Evolutionary conservation across 495 filamentous ascomycete genomes (phyloP), one percentile per base, ranked within the genome.

Genomic region (Viridothelium virens): DNA sequence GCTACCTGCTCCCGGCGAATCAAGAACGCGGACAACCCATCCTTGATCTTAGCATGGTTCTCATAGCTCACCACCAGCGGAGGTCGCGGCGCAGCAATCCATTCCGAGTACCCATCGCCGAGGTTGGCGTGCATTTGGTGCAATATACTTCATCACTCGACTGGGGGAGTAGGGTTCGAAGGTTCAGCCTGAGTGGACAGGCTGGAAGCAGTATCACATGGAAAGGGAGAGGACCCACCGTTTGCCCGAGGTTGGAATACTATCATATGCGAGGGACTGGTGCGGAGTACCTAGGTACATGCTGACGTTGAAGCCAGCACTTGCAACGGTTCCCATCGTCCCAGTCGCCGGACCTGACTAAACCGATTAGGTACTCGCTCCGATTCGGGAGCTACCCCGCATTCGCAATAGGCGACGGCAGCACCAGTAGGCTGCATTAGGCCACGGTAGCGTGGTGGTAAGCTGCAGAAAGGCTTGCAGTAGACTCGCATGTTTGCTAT

Each of bases 191-290:
- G n/a, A 59, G 6, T 44, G 41, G 41, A 14, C 14, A 44, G 41
- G 33, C 53, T 34, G 18, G 25, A 2, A n/a, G 3, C 25, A 7
- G 3, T 11, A 36, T 59, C 53, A 59, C 53, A 59, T 59, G 53
- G 53, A 18, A 59, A 36, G 53, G 18, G 5, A 14, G 12, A 14
- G 5, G 48, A 16, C 18, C 5, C 5, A 9, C 53, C 31, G 10
- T 59, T 59, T 36, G 7, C 36, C 53, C 53, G 53, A 59, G 53
- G 53, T 36, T 34, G 53, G 7, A 59, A 6, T 10, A n/a, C 25
- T 7, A 14, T 59, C 53, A 59, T 59, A 59, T 59, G 53, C 31
- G 7, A 59, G 6, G 53, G 7, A 59, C 48, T 53, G 48, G 48
- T 53, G 18, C 16, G 18, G 5, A 53, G 53, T 59, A 59, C 53